These are phyloP conservation scores for Petasospora rhodanensis DNA, from an alignment of 1,139 yeast genomes.

Conservation along the genomic window DNA sequence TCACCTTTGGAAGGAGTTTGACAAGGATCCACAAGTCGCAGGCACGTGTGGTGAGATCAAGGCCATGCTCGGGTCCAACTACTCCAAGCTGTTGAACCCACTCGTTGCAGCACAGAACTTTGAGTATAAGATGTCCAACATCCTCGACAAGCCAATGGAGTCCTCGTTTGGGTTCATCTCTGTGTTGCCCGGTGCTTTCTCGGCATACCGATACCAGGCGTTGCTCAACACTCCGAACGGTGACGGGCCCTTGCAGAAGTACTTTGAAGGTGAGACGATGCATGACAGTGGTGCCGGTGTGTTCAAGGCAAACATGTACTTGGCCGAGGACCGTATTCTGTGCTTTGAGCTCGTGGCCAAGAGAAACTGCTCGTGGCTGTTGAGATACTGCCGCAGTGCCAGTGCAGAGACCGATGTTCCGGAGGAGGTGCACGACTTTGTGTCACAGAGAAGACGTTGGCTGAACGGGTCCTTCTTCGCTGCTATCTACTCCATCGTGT, in stretches of 20 bases:
- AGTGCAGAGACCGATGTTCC: conserved; percentile 97
- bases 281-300: conserved; percentile 57
- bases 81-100: conserved; percentile 70
- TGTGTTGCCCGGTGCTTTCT: conserved; percentile 90
- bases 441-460: conserved; percentile 94
- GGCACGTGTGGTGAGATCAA: conserved; percentile 95
- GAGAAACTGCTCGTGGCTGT: conserved; percentile 73
- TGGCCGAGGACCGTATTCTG: conserved; percentile 92
- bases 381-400: conserved; percentile 84
- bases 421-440: conserved; percentile 76
- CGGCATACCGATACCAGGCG: conserved; percentile 83
- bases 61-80: conserved; percentile 77
- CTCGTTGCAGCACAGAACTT: conserved; percentile 90
- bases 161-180: conserved; percentile 84
- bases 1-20: conserved; percentile 87
- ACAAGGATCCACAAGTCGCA: conserved; percentile 78
- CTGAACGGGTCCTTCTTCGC: conserved; percentile 96
- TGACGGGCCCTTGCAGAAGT: conserved; percentile 81
- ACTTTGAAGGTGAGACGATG: conserved; percentile 87
- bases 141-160: conserved; percentile 86
- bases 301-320: conserved; percentile 88
- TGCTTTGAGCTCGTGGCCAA: conserved; percentile 93
- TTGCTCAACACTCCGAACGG: conserved; percentile 63
- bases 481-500: conserved; percentile 75
- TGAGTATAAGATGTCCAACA: conserved; percentile 89